Evolutionary conservation across 805 yeast genomes (phyloP).

Genomic region (Kockiozyma suomiensis): DNA sequence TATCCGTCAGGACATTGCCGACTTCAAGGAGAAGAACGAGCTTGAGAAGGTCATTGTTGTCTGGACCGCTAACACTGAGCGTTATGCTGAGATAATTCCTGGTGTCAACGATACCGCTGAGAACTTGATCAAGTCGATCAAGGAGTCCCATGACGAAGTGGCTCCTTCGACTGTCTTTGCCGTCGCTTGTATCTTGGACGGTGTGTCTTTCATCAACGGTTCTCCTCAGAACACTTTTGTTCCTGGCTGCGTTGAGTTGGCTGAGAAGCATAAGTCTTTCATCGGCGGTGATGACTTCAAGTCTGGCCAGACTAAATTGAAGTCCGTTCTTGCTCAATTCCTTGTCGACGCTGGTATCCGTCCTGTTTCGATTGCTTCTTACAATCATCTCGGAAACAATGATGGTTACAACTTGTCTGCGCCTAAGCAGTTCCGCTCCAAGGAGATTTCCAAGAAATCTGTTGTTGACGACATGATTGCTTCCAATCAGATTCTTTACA

Average conservation of each 20-base stretch:
- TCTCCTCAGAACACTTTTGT: conserved; percentile 98
- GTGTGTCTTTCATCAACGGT: conserved; percentile 89
- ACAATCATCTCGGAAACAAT: conserved; percentile 94
- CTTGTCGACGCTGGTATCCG: conserved; percentile 96
- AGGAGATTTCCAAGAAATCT: conserved; percentile 89
- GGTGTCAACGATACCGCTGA: conserved; percentile 91
- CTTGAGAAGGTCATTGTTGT: conserved; percentile 87
- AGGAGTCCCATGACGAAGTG: conserved; percentile 76
- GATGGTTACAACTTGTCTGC: conserved; percentile 92
- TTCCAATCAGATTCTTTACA: conserved; percentile 81
- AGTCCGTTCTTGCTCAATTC: conserved; percentile 95
- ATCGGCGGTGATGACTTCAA: conserved; percentile 98
- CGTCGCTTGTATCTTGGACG: conserved; percentile 86
- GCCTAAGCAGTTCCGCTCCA: conserved; percentile 90
- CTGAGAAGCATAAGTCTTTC: conserved; percentile 71
- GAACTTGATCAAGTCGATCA: conserved; percentile 71
- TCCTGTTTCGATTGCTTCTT: conserved; percentile 91
- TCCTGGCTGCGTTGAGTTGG: conserved; percentile 90
- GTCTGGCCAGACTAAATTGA: conserved; percentile 93
- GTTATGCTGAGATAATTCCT: conserved; percentile 73
- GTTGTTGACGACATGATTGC: conserved; percentile 94
- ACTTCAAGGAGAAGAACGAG: conserved; percentile 68
- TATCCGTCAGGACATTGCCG: conserved; percentile 77
- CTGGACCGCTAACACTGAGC: conserved; percentile 98
- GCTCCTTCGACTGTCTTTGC: conserved; percentile 95